Evolutionary conservation across 2,329 filamentous ascomycete genomes (phyloP).

Genomic region (Fusarium goolgardi): DNA sequence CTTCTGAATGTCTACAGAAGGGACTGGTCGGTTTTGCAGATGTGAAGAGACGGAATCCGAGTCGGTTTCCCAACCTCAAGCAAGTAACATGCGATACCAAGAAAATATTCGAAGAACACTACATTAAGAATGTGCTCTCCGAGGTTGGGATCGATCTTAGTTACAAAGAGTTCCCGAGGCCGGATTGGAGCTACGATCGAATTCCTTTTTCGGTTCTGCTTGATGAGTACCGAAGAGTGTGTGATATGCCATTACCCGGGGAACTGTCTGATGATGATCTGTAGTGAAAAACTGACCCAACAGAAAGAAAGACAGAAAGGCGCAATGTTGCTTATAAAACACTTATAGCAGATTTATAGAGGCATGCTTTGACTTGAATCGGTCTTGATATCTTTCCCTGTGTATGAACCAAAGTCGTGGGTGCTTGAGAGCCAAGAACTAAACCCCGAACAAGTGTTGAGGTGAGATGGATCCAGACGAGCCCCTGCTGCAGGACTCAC

Average conservation of each 20-base stretch:
- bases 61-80: background rate
- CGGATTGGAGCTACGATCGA: background rate
- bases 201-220: background rate
- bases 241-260: background rate
- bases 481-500: background rate
- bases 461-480: constrained; percentile 8
- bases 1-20: background rate
- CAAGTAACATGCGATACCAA: background rate
- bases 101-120: background rate
- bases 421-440: background rate
- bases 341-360: background rate
- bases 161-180: background rate
- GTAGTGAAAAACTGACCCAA: background rate
- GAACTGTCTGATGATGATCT: background rate
- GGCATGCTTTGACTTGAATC: background rate
- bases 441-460: constrained; percentile 21
- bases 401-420: background rate
- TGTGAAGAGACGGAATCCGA: background rate
- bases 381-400: background rate
- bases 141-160: background rate
- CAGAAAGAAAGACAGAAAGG: background rate
- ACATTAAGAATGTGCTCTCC: background rate
- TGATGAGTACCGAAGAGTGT: background rate
- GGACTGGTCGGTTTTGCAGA: background rate
- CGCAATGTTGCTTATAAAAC: background rate